Percentiles rank a stretch among this genome's conserved stretches.
phyloP scores from a whole-genome alignment of 345 rosid species.

The Salix arbutifolia region DNA sequence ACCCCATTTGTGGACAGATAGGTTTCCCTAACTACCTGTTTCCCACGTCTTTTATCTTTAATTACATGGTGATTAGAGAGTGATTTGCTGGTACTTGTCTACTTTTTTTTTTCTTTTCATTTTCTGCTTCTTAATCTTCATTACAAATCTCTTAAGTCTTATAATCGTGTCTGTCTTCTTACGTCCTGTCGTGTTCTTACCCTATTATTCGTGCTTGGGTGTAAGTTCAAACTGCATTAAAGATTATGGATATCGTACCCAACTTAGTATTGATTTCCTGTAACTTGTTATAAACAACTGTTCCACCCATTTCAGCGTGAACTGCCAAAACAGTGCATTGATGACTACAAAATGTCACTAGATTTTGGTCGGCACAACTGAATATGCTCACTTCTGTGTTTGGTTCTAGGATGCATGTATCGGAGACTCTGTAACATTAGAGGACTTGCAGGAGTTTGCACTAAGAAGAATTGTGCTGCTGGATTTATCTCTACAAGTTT shows the following conservation, averaged over 20 bases:
- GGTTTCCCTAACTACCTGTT: not conserved
- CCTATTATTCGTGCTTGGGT: not conserved
- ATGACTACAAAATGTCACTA: not conserved
- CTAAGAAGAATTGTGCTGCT: conserved; percentile 11
- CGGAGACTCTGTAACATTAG: not conserved
- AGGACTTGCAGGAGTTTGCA: conserved; percentile 1
- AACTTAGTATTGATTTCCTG: not conserved
- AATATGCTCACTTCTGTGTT: not conserved
- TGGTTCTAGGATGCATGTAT: not conserved
- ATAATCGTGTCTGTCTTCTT: not conserved
- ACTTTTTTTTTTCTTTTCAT: too few species aligned
- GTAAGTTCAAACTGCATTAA: not conserved
- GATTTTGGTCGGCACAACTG: not conserved
- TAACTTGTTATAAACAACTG: too few species aligned
- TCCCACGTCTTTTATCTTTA: not conserved
- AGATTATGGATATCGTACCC: not conserved
- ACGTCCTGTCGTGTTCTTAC: not conserved
- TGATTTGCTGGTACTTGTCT: not conserved
- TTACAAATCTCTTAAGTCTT: not conserved
- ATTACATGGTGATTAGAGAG: not conserved
- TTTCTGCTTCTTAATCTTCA: not conserved
- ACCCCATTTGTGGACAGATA: not conserved
- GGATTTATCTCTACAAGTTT: conserved; percentile 9
- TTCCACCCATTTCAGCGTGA: not conserved
- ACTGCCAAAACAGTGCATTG: not conserved